Percentiles rank a stretch among this genome's conserved stretches.
These are phyloP conservation scores for Pseudocercospora fuligena DNA, from an alignment of 2,329 filamentous ascomycete genomes.

Conservation along the genomic window DNA sequence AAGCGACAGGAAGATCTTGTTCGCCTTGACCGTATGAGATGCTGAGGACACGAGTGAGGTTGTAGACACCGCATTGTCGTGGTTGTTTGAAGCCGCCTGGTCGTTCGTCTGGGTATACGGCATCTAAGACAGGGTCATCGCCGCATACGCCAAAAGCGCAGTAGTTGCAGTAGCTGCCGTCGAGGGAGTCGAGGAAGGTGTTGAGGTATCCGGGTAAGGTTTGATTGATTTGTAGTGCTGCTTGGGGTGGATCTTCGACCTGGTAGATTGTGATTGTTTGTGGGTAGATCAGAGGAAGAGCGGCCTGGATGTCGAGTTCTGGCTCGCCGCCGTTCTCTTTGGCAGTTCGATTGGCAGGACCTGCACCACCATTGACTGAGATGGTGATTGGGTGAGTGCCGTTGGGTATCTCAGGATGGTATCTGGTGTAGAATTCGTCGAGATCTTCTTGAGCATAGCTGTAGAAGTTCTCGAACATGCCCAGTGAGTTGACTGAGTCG, in stretches of 20 bases:
- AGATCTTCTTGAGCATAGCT: constrained; percentile 28
- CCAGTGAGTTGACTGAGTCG: constrained; percentile 26
- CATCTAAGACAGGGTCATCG: constrained; percentile 20
- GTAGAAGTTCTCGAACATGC: constrained; percentile 26
- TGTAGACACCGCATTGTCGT: constrained; percentile 51
- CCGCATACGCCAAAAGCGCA: constrained; percentile 26
- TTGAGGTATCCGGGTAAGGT: constrained; percentile 37
- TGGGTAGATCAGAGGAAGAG: constrained; percentile 57
- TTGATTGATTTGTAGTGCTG: background rate
- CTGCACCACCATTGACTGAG: constrained; percentile 33
- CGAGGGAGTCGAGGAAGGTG: constrained; percentile 52
- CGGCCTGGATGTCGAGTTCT: constrained; percentile 60
- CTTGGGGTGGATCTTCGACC: constrained; percentile 41
- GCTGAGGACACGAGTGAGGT: constrained; percentile 59
- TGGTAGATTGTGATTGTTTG: constrained; percentile 57
- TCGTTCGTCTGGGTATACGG: constrained; percentile 52
- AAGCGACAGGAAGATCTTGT: constrained; percentile 55
- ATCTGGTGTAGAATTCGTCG: constrained; percentile 46
- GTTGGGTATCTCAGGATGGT: constrained; percentile 27
- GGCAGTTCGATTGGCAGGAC: constrained; percentile 32
- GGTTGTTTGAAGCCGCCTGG: constrained; percentile 56
- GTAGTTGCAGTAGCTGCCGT: constrained; percentile 47
- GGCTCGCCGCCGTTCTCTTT: constrained; percentile 54
- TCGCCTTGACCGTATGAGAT: constrained; percentile 62
- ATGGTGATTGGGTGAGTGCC: constrained; percentile 35